A percentile compares a stretch with the other conserved stretches of the same genome.
These are phyloP conservation scores for Cadophora sp. DNA, from an alignment of 2,329 filamentous ascomycete genomes.

Conservation along the genomic window DNA sequence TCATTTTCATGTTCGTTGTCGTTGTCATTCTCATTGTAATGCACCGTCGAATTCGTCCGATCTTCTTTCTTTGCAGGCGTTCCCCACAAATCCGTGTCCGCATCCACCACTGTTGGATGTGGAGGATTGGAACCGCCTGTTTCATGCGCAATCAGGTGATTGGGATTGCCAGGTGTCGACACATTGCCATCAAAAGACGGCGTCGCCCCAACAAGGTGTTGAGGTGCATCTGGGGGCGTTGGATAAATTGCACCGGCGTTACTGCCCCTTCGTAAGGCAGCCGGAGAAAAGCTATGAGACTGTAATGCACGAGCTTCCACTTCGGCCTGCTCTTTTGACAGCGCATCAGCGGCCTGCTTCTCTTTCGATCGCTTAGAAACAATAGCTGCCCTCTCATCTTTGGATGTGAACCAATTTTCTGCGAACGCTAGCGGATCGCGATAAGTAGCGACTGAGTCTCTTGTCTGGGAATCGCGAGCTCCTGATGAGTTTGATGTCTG, in stretches of 20 bases:
- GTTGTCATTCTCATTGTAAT: conserved; percentile 39
- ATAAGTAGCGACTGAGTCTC: conserved; percentile 12
- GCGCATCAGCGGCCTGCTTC: conserved; percentile 48
- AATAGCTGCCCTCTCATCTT: conserved; percentile 51
- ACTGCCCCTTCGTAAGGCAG: conserved; percentile 57
- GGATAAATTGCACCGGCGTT: conserved; percentile 68
- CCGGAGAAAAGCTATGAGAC: conserved; percentile 58
- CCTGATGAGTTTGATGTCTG: conserved; percentile 30
- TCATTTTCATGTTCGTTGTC: conserved; percentile 49
- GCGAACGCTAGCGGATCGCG: conserved; percentile 47
- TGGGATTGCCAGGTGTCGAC: conserved; percentile 60
- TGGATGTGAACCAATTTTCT: conserved; percentile 46
- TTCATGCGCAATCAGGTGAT: conserved; percentile 48
- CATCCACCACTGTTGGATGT: conserved; percentile 28
- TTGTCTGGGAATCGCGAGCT: conserved; percentile 22
- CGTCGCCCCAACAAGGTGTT: conserved; percentile 58
- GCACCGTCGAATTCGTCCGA: conserved; percentile 30
- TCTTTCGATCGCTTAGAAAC: conserved; percentile 58
- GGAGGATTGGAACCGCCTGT: conserved; percentile 37
- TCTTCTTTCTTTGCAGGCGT: conserved; percentile 38
- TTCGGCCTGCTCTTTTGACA: conserved; percentile 51
- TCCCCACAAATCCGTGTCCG: conserved; percentile 40
- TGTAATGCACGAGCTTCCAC: conserved; percentile 51
- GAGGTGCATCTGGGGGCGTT: conserved; percentile 72
- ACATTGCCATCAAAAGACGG: conserved; percentile 62